These are phyloP conservation scores for Pterulicium gracile DNA, from an alignment of 1,284 basidiomycete species.

Conservation along the genomic window DNA sequence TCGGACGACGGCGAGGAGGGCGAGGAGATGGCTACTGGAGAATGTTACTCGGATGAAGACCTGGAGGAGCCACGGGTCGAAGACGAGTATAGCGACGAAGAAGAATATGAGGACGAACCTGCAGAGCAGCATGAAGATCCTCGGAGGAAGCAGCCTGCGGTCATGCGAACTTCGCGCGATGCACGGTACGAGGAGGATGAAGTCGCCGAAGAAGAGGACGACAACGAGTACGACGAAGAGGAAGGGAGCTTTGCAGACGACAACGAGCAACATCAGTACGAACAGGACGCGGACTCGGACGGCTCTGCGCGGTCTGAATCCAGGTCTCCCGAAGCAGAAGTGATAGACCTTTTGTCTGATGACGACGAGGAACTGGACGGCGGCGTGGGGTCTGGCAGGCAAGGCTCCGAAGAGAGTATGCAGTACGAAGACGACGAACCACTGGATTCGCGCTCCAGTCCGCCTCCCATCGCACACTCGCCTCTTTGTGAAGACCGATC, in stretches of 20 bases:
- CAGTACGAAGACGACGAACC: too few species aligned
- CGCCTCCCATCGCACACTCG: too few species aligned
- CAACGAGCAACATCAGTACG: background rate
- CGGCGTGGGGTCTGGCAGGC: too few species aligned
- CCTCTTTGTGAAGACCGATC: too few species aligned
- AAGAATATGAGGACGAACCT: constrained; percentile 13
- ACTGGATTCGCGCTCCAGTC: too few species aligned
- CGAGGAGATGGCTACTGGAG: too few species aligned
- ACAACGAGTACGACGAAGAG: constrained; percentile 1
- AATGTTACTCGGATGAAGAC: too few species aligned
- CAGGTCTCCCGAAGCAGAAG: background rate
- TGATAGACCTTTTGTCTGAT: background rate
- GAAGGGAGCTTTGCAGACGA: background rate
- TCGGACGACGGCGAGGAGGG: constrained; percentile 1
- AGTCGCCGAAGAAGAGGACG: background rate
- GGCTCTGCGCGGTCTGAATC: background rate
- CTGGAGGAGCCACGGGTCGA: constrained; percentile 1
- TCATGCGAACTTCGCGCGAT: too few species aligned
- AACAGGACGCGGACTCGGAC: background rate
- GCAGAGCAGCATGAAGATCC: too few species aligned
- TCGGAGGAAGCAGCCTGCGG: too few species aligned
- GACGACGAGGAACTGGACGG: constrained; percentile 3
- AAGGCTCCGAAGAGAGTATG: too few species aligned
- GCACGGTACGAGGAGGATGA: too few species aligned
- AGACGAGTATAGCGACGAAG: constrained; percentile 8